Percentiles rank a stretch among this genome's conserved stretches.
Conservation (phyloP, 2,329 filamentous ascomycete species). For the Cercospora zeae-maydis region DNA sequence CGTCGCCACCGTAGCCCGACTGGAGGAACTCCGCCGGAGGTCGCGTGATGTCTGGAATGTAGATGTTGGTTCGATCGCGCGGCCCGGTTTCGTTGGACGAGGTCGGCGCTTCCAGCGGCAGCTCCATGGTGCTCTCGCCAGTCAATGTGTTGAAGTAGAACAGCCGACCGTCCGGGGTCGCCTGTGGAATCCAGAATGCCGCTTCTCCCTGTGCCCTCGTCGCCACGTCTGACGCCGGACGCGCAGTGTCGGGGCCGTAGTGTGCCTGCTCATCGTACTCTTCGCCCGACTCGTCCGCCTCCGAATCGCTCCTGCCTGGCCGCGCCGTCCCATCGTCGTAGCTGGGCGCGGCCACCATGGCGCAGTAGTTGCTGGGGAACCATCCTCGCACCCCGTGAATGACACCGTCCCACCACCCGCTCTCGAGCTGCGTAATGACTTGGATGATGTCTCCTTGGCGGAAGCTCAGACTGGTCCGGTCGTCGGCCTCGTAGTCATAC, state of each 20-base stretch:
- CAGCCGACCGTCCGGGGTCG: slow-evolving; percentile 83
- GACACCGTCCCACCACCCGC: slow-evolving; percentile 98
- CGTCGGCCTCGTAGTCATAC: slow-evolving; percentile 97
- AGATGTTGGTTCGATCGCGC: slow-evolving; percentile 81
- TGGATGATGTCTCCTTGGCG: slow-evolving; percentile 96
- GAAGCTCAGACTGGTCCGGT: slow-evolving; percentile 94
- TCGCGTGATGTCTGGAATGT: slow-evolving; percentile 82
- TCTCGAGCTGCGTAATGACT: slow-evolving; percentile 96
- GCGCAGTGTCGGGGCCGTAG: slow-evolving; percentile 62
- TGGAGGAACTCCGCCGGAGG: slow-evolving; percentile 90
- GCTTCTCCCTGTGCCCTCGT: slow-evolving; percentile 65
- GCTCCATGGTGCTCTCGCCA: slow-evolving; percentile 87
- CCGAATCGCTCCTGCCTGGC: slow-evolving; percentile 44
- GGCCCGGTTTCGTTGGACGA: slow-evolving; percentile 79
- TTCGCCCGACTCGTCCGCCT: slow-evolving; percentile 60
- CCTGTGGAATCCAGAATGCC: slow-evolving; percentile 98
- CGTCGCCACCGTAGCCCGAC: slow-evolving; percentile 64
- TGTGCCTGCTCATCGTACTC: slow-evolving; percentile 53
- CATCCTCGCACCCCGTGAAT: slow-evolving; percentile 95
- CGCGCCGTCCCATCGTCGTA: slow-evolving; percentile 65
- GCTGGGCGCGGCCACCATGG: slow-evolving; percentile 72
- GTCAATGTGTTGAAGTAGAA: slow-evolving; percentile 99
- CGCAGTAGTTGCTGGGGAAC: slow-evolving; percentile 99
- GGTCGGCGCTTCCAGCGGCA: slow-evolving; percentile 85
- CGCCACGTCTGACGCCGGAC: slow-evolving; percentile 41